Evolutionary conservation across 2,329 filamentous ascomycete genomes (phyloP), one percentile per base, ranked within the genome.

Genomic region (Alternaria alternata): DNA sequence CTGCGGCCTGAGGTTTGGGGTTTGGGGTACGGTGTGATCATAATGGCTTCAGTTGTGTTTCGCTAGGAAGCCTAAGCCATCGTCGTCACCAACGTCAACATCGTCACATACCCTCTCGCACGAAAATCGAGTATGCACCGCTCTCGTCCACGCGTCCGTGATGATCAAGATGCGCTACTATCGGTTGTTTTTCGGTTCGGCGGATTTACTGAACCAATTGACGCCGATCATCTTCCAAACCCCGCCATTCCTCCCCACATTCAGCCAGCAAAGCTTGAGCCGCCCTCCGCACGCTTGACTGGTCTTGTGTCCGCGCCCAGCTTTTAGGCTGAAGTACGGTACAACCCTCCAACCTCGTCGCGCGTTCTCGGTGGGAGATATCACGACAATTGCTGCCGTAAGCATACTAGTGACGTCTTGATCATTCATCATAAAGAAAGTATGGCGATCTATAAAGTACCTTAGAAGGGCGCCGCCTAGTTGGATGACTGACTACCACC

Each of bases 281-380:
- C 38, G 24, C 38, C 26, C 46, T 53, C 59, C 54, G 54, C 57
- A 61, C 54, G 54, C 58, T 57, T 57, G 9, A 49, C 46, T 55
- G 16, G 20, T 22, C 28, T 41, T 30, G 18, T 51, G 3, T 20
- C 24, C 12, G 4, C 36, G 42, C 18, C 30, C 30, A 38, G 41
- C 42, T 42, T 57, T 63, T 61, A 61, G 61, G 46, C 61, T 63
- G 61, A 63, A 61, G 30, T 53, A 47, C 57, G 49, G 57, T 53
- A 42, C 57, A 43, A 51, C 54, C 54, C 5, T 57, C 32, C 38
- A 18, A 22, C 7, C 8, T 34, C 14, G 34, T 34, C 16, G n/a
- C 46, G 32, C 12, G 7, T 51, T 30, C 32, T 51, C 61, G 42
- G 54, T 34, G 26, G 9, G 22, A 57, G 22, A 51, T 61, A 24